Evolutionary conservation across 2,329 filamentous ascomycete genomes (phyloP).

Genomic region (Ophidiomyces ophidiicola): DNA sequence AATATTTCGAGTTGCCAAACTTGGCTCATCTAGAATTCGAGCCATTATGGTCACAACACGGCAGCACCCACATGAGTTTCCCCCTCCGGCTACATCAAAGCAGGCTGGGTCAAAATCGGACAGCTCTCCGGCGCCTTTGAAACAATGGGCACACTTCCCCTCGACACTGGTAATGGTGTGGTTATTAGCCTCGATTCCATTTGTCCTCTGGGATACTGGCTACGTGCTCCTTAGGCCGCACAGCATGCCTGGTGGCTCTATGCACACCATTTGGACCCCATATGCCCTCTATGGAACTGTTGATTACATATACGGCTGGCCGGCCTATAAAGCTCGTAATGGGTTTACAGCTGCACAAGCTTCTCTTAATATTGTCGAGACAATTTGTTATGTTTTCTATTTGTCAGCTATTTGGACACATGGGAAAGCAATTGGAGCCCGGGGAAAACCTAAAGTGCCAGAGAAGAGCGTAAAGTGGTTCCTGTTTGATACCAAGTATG

Average conservation of each 20-base stretch:
- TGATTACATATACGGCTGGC: slow-evolving; percentile 71
- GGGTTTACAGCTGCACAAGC: slow-evolving; percentile 72
- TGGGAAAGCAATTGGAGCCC: slow-evolving; percentile 22
- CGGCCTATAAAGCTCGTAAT: slow-evolving; percentile 52
- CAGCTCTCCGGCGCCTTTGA: slow-evolving; percentile 19
- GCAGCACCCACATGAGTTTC: slow-evolving; percentile 42
- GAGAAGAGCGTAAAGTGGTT: slow-evolving; percentile 6
- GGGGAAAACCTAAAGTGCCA: slow-evolving; percentile 16
- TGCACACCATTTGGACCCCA: slow-evolving; percentile 60
- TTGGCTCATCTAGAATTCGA: no score
- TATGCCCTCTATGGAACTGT: slow-evolving; percentile 71
- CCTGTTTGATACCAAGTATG: slow-evolving; percentile 30
- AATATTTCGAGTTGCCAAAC: no score
- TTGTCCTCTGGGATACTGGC: slow-evolving; percentile 68
- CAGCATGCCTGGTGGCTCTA: slow-evolving; percentile 64
- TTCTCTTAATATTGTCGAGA: slow-evolving; percentile 56
- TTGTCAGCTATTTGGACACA: slow-evolving; percentile 41
- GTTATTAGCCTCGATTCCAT: slow-evolving; percentile 61
- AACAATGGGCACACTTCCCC: slow-evolving; percentile 46
- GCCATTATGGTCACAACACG: slow-evolving; percentile 44
- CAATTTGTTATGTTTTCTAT: slow-evolving; percentile 51
- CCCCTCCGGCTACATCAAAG: slow-evolving; percentile 23
- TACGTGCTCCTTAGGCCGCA: slow-evolving; percentile 72
- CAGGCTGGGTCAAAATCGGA: slow-evolving; percentile 13
- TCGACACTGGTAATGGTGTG: slow-evolving; percentile 52